Evolutionary conservation across 1,284 basidiomycete species (phyloP).

Genomic region (Microbotryum intermedium): DNA sequence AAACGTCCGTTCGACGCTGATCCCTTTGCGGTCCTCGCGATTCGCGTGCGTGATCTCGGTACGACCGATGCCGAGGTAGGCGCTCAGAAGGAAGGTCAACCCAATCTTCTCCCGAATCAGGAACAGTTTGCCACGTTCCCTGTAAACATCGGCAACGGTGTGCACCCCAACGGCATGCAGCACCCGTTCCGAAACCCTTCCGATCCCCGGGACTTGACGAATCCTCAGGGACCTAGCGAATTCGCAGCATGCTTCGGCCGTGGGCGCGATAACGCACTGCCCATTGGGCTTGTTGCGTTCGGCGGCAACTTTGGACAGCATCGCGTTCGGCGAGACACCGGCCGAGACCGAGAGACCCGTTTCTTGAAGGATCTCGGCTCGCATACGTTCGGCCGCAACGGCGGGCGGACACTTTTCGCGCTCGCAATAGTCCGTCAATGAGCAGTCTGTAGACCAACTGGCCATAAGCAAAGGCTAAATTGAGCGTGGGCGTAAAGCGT

Average conservation of each 20-base stretch:
- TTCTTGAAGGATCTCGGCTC: slow-evolving; percentile 58
- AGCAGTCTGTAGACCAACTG: slow-evolving; percentile 6
- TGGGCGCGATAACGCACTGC: slow-evolving; percentile 56
- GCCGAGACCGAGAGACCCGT: slow-evolving; percentile 82
- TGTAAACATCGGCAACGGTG: slow-evolving; percentile 80
- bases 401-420: slow-evolving; percentile 57
- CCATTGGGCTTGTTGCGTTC: slow-evolving; percentile 80
- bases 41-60: slow-evolving; percentile 65
- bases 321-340: slow-evolving; percentile 46
- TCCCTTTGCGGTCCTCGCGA: slow-evolving; percentile 75
- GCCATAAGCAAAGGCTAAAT: background rate
- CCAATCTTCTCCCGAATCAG: slow-evolving; percentile 39
- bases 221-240: slow-evolving; percentile 71
- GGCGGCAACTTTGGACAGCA: slow-evolving; percentile 68
- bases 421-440: slow-evolving; percentile 24
- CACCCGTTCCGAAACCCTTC: slow-evolving; percentile 66
- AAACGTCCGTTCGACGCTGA: slow-evolving; percentile 73
- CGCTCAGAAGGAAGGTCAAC: slow-evolving; percentile 38
- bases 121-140: slow-evolving; percentile 58
- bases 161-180: slow-evolving; percentile 75
- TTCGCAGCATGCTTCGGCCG: slow-evolving; percentile 50
- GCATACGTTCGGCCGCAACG: slow-evolving; percentile 68
- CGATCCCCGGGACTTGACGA: slow-evolving; percentile 74
- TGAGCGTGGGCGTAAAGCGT: background rate
- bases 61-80: slow-evolving; percentile 73